Percentiles rank a stretch among this genome's conserved stretches.
Evolutionary conservation across 176 grass and related monocot species (phyloP).

Genomic region (Eragrostis nindensis): DNA sequence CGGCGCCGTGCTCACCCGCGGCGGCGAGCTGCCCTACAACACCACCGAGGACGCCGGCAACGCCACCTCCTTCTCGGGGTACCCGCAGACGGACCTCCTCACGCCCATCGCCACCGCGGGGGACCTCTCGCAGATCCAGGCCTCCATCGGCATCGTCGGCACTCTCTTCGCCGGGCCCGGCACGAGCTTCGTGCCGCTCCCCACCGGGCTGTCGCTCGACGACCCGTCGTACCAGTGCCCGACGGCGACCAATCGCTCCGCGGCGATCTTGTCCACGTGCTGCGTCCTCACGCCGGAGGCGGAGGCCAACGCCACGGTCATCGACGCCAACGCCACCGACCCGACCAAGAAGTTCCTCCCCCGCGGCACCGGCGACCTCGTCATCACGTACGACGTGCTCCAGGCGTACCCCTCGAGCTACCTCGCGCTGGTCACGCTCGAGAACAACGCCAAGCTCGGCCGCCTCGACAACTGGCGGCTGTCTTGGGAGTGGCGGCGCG

Average conservation of each 20-base stretch:
- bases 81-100: conserved; percentile 73
- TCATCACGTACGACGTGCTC: conserved; percentile 80
- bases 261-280: conserved; percentile 45
- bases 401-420: conserved; percentile 73
- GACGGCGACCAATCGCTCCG: conserved; percentile 11
- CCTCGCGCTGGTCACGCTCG: conserved; percentile 84
- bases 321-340: conserved; percentile 47
- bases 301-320: conserved; percentile 53
- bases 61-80: conserved; percentile 82
- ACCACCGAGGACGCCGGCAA: conserved; percentile 69
- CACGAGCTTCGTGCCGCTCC: conserved; percentile 44
- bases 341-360: conserved; percentile 60
- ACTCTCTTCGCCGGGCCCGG: conserved; percentile 67
- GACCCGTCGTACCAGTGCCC: conserved; percentile 69
- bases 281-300: conserved; percentile 74
- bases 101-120: conserved; percentile 83
- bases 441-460: conserved; percentile 80
- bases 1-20: conserved; percentile 71
- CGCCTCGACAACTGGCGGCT: conserved; percentile 90
- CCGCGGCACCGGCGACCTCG: conserved; percentile 71
- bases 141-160: conserved; percentile 58
- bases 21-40: conserved; percentile 71
- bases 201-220: conserved; percentile 52
- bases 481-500: conserved; percentile 75
- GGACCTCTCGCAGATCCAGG: conserved; percentile 54